A percentile compares a stretch with the other conserved stretches of the same genome.
Conservation (phyloP, 768 basidiomycete species). For the Suillus lakei region DNA sequence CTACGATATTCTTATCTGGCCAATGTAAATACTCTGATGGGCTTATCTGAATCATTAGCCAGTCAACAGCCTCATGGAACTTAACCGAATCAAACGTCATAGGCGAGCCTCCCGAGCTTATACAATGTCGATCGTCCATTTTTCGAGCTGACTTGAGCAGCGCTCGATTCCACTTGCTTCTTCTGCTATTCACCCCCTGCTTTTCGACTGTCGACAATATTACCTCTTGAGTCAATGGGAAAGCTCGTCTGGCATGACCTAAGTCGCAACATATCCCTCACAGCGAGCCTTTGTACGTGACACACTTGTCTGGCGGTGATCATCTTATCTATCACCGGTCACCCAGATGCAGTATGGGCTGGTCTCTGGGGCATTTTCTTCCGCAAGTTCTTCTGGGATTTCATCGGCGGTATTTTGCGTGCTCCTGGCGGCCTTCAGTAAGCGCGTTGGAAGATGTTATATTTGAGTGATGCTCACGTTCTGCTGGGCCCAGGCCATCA, state of each 20-base stretch:
- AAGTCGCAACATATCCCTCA: conserved; percentile 67
- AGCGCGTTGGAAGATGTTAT: conserved; percentile 35
- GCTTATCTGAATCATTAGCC: too few relatives aligned
- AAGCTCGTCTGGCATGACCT: conserved; percentile 83
- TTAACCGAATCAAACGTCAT: background rate
- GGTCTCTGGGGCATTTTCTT: conserved; percentile 80
- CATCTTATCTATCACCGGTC: conserved; percentile 5
- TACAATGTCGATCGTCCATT: background rate
- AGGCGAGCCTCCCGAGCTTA: background rate
- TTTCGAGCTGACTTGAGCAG: conserved; percentile 20
- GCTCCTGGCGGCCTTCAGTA: conserved; percentile 82
- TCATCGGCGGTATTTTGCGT: conserved; percentile 77
- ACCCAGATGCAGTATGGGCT: conserved; percentile 79
- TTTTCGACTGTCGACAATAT: background rate
- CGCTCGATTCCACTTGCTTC: conserved; percentile 13
- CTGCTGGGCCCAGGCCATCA: conserved; percentile 52
- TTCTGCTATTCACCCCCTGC: background rate
- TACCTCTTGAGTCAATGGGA: conserved; percentile 56
- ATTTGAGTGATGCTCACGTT: conserved; percentile 4
- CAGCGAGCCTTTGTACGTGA: conserved; percentile 75
- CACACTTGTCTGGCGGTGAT: conserved; percentile 4
- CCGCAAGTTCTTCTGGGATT: conserved; percentile 98
- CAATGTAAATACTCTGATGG: too few relatives aligned
- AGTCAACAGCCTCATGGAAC: too few relatives aligned
- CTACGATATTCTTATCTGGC: too few relatives aligned